Base-by-base conservation (phyloP, 106 monocot species). In the Acorus calamus region DNA sequence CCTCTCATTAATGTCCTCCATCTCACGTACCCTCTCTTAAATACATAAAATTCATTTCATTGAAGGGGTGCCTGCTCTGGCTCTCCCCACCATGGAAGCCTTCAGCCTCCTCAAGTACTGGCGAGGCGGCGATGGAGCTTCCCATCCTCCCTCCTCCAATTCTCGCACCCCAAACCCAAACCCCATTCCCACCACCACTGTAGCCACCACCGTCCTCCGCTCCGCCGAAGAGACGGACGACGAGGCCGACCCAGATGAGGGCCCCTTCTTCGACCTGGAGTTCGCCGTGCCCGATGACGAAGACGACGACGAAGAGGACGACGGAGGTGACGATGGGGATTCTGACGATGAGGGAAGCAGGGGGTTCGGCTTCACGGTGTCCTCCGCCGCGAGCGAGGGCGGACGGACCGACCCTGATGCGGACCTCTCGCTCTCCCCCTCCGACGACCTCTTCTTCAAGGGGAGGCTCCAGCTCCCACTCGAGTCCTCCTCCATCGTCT, bases 51-150 rank as follows among this genome's bases (percentile, higher is more conserved):
- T 4, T 55, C 1, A 6, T 55, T 11, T 4, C 6, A 10, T 13
- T 10, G 9, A 4, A 4, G 6, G 5, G 11, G 13, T 8, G 57
- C 65, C 57, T 68, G 66, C 67, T 81, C 72, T 73, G 60, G 61
- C 70, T 71, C 62, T 71, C 58, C 77, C 84, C 48, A 81, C 74
- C 52, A 89, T 89, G 89, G 89, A 89, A 56, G 74, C 70, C 41
- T 73, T 82, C 71, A 79, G 71, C 77, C 63, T 89, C 52, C 89
- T 85, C 78, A 85, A 77, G 69, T 82, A 77, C 81, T 84, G 79
- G 82, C 65, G 82, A 2, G 71, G 77, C 52, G 61, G 64, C 47
- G 76, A 57, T 9, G 61, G 53, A 8, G 70, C 52, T 5, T 45
- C 11, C 44, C 51, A 54, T 3, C 11, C 54, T 50, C 13, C 47